Conservation (phyloP, 1,139 yeast genomes). For the Hansenula sp. region DNA sequence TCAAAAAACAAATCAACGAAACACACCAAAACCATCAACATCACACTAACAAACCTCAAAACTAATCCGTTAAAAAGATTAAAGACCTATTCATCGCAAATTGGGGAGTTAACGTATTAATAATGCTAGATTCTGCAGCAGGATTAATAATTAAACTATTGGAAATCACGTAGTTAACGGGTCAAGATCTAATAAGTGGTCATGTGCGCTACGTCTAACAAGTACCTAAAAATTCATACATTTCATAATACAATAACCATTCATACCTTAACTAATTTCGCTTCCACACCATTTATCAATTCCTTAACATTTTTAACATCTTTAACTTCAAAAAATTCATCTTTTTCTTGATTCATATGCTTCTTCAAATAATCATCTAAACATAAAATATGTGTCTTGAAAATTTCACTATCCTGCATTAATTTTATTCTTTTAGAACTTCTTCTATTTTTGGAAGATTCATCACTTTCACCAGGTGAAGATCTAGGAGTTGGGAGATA, state of each 20-base stretch:
- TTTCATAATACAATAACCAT: not conserved
- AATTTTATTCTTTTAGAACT: constrained; percentile 18
- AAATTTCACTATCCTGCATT: constrained; percentile 8
- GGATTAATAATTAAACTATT: too few relatives aligned
- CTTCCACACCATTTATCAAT: constrained; percentile 11
- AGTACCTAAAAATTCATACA: too few relatives aligned
- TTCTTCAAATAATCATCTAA: constrained; percentile 19
- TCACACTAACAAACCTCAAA: too few relatives aligned
- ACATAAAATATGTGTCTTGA: constrained; percentile 11
- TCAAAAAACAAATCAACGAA: too few relatives aligned
- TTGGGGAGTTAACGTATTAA: too few relatives aligned
- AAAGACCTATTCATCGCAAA: too few relatives aligned
- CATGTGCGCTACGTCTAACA: too few relatives aligned
- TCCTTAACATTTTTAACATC: constrained; percentile 21
- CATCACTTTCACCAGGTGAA: not conserved
- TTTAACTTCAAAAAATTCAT: constrained; percentile 21
- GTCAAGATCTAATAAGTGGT: too few relatives aligned
- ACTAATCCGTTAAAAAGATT: too few relatives aligned
- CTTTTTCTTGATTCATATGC: constrained; percentile 13
- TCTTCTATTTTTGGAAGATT: constrained; percentile 5
- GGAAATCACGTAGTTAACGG: too few relatives aligned
- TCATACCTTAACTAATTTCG: not conserved
- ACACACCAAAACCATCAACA: too few relatives aligned
- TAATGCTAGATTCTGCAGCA: too few relatives aligned
- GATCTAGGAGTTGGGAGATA: constrained; percentile 13